Percentiles rank a stretch among this genome's conserved stretches.
These are phyloP conservation scores for Mycena crocata DNA, from an alignment of 768 basidiomycete genomes.

Conservation along the genomic window DNA sequence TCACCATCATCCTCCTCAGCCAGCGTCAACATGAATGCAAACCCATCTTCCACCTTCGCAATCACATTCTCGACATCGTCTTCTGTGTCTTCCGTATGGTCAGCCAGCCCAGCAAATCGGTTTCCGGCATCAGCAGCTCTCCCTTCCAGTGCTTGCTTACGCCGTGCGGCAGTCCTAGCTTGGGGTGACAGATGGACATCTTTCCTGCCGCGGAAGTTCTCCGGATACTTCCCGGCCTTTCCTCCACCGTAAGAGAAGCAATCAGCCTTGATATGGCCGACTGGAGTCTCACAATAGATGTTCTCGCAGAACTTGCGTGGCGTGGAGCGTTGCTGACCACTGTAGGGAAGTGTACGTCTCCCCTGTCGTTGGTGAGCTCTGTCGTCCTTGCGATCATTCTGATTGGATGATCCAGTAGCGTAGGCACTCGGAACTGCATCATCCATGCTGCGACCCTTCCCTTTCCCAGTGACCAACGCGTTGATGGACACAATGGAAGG, in stretches of 20 bases:
- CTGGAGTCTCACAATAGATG: conserved; percentile 32
- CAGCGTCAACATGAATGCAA: conserved; percentile 8
- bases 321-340: conserved; percentile 1
- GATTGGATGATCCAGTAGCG: conserved; percentile 5
- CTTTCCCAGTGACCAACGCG: conserved; percentile 3
- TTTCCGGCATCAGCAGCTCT: too few species aligned
- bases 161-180: conserved; percentile 14
- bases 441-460: not conserved
- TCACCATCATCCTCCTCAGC: not conserved
- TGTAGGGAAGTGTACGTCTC: not conserved
- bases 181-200: conserved; percentile 28
- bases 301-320: conserved; percentile 24
- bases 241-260: conserved; percentile 46
- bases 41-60: conserved; percentile 3
- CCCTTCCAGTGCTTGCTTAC: conserved; percentile 7
- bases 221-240: conserved; percentile 41
- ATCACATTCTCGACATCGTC: not conserved
- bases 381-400: conserved; percentile 1
- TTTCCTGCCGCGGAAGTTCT: conserved; percentile 9
- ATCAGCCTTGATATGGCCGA: conserved; percentile 35
- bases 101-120: conserved; percentile 24
- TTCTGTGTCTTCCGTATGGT: conserved; percentile 23
- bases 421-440: not conserved
- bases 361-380: not conserved
- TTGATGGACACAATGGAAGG: conserved; percentile 21